phyloP scores from a whole-genome alignment of 371 early-diverging fungal genomes.

The Mucor lusitanicus region DNA sequence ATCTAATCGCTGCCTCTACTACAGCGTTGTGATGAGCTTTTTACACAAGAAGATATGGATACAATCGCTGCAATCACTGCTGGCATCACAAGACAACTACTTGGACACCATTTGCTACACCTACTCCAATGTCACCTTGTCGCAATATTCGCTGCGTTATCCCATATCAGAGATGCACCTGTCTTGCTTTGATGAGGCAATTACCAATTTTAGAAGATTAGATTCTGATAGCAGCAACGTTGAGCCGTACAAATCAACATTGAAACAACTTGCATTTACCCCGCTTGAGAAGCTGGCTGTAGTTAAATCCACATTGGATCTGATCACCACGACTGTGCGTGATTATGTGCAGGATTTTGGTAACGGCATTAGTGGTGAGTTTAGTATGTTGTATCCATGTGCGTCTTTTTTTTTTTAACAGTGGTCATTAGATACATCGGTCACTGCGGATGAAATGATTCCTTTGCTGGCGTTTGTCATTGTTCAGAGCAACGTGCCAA shows the following conservation, averaged over 20 bases:
- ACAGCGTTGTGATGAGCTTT: conserved; percentile 60
- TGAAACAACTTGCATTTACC: conserved; percentile 38
- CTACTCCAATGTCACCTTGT: conserved; percentile 39
- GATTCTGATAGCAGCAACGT: conserved; percentile 30
- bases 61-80: conserved; percentile 52
- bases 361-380: conserved; percentile 16
- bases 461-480: conserved; percentile 61
- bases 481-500: conserved; percentile 52
- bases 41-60: conserved; percentile 65
- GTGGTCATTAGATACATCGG: conserved; percentile 37
- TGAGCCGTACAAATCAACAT: conserved; percentile 11
- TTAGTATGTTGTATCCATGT: too few species aligned
- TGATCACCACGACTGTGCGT: conserved; percentile 39
- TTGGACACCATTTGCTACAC: conserved; percentile 34
- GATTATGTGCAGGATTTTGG: conserved; percentile 32
- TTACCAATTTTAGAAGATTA: conserved; percentile 30
- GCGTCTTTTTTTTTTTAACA: not conserved
- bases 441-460: conserved; percentile 67
- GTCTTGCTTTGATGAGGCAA: conserved; percentile 35
- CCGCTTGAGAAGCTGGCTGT: conserved; percentile 52
- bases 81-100: conserved; percentile 42
- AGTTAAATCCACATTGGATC: conserved; percentile 39
- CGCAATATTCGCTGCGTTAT: conserved; percentile 42
- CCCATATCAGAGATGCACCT: conserved; percentile 47
- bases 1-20: not conserved